Conservation (phyloP, 768 basidiomycete genomes). For the Pulveroboletus sp. region DNA sequence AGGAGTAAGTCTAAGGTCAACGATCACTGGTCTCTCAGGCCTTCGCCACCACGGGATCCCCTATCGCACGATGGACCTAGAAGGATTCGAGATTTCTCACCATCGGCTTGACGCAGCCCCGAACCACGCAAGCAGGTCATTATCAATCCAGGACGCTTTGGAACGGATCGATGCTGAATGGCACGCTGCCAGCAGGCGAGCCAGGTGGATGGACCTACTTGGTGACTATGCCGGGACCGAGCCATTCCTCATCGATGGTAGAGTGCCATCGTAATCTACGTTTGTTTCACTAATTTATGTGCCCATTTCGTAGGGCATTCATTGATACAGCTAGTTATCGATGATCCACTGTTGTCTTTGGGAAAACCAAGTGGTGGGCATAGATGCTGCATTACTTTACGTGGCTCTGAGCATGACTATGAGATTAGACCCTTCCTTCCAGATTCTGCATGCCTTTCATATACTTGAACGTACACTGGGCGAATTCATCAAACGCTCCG, state of each 20-base stretch:
- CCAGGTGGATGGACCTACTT: constrained; percentile 64
- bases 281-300: constrained; percentile 1
- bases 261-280: neutral
- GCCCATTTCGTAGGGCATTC: constrained; percentile 49
- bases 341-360: constrained; percentile 57
- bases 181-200: constrained; percentile 36
- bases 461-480: constrained; percentile 48
- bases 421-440: constrained; percentile 47
- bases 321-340: constrained; percentile 51
- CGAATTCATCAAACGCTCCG: constrained; percentile 45
- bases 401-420: neutral
- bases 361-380: constrained; percentile 42
- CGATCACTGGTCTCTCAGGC: neutral
- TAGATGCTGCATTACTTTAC: neutral
- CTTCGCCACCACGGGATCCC: neutral
- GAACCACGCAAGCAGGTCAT: neutral
- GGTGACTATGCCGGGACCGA: constrained; percentile 69
- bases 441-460: constrained; percentile 58
- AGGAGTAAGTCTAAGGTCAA: neutral
- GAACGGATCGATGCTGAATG: constrained; percentile 34
- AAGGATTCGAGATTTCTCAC: constrained; percentile 32
- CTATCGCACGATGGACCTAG: constrained; percentile 33
- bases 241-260: constrained; percentile 62
- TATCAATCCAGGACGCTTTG: constrained; percentile 24
- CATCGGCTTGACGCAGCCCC: neutral